Evolutionary conservation across 140 eudicot species (phyloP).

Genomic region (Senecio squalidus): DNA sequence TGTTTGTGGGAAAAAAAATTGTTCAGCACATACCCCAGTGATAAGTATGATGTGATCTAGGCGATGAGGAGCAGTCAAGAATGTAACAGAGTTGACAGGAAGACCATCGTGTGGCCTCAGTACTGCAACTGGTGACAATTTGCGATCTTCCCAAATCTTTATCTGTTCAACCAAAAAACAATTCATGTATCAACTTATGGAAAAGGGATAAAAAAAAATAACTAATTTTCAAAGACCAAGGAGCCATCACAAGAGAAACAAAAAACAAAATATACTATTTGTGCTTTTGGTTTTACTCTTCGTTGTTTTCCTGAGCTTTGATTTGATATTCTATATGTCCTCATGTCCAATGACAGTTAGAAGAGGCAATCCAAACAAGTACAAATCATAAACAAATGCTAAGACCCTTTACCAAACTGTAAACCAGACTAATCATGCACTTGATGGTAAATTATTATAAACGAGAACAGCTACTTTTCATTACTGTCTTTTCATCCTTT

Average conservation of each 20-base stretch:
- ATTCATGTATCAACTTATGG: constrained; percentile 8
- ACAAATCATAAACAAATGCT: background rate
- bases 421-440: background rate
- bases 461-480: no score
- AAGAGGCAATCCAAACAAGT: background rate
- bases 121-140: constrained; percentile 60
- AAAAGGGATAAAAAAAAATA: background rate
- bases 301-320: no score
- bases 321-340: no score
- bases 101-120: constrained; percentile 83
- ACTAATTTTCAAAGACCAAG: background rate
- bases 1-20: background rate
- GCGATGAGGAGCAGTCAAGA: constrained; percentile 79
- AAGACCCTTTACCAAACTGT: background rate
- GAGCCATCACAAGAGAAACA: background rate
- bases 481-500: background rate
- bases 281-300: no score
- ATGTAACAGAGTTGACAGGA: constrained; percentile 75
- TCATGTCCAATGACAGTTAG: no score
- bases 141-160: constrained; percentile 94
- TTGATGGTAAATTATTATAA: background rate
- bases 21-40: constrained; percentile 59
- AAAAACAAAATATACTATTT: background rate
- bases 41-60: constrained; percentile 87
- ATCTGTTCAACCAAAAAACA: constrained; percentile 47